Evolutionary conservation across 805 yeast genomes (phyloP), one percentile per base, ranked within the genome.

Genomic region (Jamesozyma gamospora): DNA sequence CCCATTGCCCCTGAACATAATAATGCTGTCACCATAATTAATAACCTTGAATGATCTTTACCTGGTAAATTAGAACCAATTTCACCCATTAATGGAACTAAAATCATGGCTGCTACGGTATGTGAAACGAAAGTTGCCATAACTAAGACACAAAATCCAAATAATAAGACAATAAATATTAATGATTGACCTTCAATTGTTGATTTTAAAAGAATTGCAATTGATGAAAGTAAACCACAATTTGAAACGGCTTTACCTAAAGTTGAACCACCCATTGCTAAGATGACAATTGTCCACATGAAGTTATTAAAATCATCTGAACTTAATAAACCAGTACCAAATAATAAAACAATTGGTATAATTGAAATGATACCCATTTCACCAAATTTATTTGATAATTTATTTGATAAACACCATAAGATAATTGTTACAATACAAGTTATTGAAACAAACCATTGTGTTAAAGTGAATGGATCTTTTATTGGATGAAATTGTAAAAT

Each of bases 231-330:
- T 41, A 90, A 67, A 0, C 97, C 97, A 1, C 95, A 85, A 8
- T 92, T 79, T 1, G 95, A 77, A 1, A 90, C 97, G 0, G 95
- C 95, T 58, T 86, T 87, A 41, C 98, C 98, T 37, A 90, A 67
- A 0, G 96, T 94, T 38, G 90, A 75, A 45, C 98, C 98, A 26
- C 98, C 98, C 98, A 90, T 92, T 4, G 97, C 96, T 46, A 90
- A 69, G 34, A 90, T 77, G 9, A 92, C 92, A 51, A 90, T 92
- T 4, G 94, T 87, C 98, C 98, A 90, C 47, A 95, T 78, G 58
- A 90, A 90, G 58, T 86, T 90, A 63, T 92, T 90, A 62, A 90
- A 87, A 56, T 90, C 98, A 41, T 88, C 95, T 1, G 87, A 80
- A 8, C 82, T 76, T 43, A 90, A 66, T 15, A 88, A 63, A 1